Evolutionary conservation across 495 filamentous ascomycete genomes (phyloP), one percentile per base, ranked within the genome.

Genomic region (Chaetomium cochliodes): DNA sequence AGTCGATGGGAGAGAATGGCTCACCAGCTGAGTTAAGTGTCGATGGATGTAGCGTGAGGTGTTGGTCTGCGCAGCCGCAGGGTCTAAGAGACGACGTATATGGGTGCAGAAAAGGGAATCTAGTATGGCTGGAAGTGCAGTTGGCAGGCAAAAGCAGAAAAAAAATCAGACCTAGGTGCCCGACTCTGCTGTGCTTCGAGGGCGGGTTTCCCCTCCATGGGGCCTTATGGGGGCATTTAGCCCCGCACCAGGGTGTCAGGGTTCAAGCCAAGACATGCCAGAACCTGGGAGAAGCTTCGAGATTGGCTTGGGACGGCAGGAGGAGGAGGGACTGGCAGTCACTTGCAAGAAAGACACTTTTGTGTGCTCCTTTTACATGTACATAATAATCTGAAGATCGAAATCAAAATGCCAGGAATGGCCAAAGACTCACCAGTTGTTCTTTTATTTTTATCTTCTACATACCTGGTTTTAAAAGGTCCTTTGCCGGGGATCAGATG

Each of bases 261-360:
- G 55, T 49, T 20, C 33, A 42, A 46, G 72, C 70, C 66, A 74
- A 71, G 72, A 5, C 46, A 30, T 52, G 16, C 54, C 54, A 68
- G 72, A 75, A 75, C 53, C 47, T 58, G 26, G 57, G 53, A 75
- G 72, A 75, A 74, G 54, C 44, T 74, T 74, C 72, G 66, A 67
- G 68, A 71, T 66, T 68, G 65, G 58, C 44, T 12, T 20, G 15
- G 39, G 41, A 39, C 7, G 15, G n/a, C 11, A 50, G 20, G 46
- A n/a, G n/a, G n/a, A n/a, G n/a, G n/a, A 22, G 13, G 20, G 44
- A 18, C 44, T 33, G 3, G 30, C 4, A 41, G 9, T 11, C 39
- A 15, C 39, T 15, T 2, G 5, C n/a, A n/a, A n/a, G n/a, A 15
- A 41, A 18, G 13, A 18, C 1, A 44, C 41, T 15, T 16, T 44